These are phyloP conservation scores for Uronychia binucleata DNA, from an alignment of 73 alveolate genomes.

Conservation along the genomic window DNA sequence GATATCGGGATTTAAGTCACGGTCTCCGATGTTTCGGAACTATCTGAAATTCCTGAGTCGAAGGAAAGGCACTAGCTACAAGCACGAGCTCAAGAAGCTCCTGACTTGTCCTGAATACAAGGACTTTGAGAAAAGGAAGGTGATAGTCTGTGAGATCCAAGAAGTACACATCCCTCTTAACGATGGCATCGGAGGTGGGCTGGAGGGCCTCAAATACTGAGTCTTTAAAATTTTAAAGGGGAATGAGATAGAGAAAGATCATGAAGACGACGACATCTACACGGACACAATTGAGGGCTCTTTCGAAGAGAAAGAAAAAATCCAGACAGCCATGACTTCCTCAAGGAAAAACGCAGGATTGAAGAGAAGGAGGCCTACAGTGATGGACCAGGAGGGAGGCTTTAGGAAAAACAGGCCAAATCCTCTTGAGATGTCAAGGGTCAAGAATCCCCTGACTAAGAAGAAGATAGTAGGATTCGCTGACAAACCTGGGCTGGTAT, in stretches of 20 bases:
- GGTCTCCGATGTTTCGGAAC: constrained; percentile 25
- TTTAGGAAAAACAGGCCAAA: neutral
- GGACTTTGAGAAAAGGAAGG: constrained; percentile 37
- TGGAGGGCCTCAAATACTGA: neutral
- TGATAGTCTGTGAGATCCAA: constrained; percentile 25
- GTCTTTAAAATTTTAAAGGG: constrained; percentile 22
- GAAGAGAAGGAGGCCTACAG: neutral
- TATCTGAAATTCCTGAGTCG: constrained; percentile 18
- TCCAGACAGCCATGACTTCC: constrained; percentile 1
- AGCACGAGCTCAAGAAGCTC: constrained; percentile 21
- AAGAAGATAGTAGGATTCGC: neutral
- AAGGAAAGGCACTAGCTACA: constrained; percentile 15
- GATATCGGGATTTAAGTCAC: constrained; percentile 1
- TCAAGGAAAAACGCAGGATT: neutral
- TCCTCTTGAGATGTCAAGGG: neutral
- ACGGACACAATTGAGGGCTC: constrained; percentile 1
- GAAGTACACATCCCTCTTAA: neutral
- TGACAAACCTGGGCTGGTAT: neutral
- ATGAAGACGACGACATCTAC: neutral
- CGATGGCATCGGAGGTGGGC: neutral
- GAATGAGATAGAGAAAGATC: neutral
- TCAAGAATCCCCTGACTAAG: neutral
- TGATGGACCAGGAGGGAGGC: neutral
- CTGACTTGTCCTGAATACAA: constrained; percentile 22
- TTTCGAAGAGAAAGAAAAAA: neutral